Conservation (phyloP, 805 yeast species). For the Yarrowia alimentaria region DNA sequence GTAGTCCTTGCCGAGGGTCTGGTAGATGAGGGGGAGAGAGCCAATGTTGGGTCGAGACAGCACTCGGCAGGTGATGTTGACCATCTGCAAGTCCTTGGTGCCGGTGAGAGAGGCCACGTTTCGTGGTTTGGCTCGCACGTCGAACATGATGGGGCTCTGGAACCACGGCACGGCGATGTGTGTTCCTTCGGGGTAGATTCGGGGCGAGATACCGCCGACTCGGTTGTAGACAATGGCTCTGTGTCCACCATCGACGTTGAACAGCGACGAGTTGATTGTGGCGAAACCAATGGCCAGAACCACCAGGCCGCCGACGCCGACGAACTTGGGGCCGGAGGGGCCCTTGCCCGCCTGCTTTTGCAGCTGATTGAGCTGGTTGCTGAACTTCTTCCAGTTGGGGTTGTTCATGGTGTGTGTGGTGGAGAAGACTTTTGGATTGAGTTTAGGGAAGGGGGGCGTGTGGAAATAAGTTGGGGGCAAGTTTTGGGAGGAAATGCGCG, state of each 20-base stretch:
- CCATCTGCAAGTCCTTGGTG: conserved; percentile 98
- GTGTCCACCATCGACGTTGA: conserved; percentile 98
- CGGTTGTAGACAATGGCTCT: conserved; percentile 94
- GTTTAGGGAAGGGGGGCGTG: not conserved
- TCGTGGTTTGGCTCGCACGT: conserved; percentile 96
- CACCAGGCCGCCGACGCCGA: conserved; percentile 62
- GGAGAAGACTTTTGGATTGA: not conserved
- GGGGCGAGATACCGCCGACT: conserved; percentile 75
- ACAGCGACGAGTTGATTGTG: conserved; percentile 55
- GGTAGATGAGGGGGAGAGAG: conserved; percentile 78
- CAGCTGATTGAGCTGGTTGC: conserved; percentile 25
- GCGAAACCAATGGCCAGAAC: conserved; percentile 58
- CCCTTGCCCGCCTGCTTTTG: conserved; percentile 24
- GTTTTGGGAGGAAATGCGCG: no score
- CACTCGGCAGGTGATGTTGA: conserved; percentile 97
- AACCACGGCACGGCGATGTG: conserved; percentile 93
- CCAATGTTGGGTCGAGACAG: conserved; percentile 80
- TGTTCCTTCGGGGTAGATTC: conserved; percentile 89
- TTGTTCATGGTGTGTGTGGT: conserved; percentile 20
- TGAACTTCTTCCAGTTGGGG: conserved; percentile 26
- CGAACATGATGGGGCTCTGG: conserved; percentile 88
- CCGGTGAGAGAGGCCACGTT: conserved; percentile 95
- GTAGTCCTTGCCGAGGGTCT: conserved; percentile 91
- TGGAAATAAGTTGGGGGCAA: no score
- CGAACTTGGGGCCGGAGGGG: conserved; percentile 51